These are phyloP conservation scores for Actinomortierella ambigua DNA, from an alignment of 371 early-diverging fungal genomes.

Conservation along the genomic window DNA sequence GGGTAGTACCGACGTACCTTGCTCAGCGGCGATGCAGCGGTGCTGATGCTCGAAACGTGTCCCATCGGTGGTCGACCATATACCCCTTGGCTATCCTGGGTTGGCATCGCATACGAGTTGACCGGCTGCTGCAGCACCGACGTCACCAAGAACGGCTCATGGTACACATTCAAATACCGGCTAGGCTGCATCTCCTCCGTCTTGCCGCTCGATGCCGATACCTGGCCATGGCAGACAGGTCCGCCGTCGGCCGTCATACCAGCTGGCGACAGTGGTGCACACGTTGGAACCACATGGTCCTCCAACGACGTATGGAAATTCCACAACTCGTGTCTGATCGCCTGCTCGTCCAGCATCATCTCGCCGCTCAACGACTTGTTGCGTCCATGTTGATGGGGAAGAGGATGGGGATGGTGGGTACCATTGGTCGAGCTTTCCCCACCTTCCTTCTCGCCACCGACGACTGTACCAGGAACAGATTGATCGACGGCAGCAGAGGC, in stretches of 20 bases:
- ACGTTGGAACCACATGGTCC: too few species aligned
- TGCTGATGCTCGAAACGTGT: background rate
- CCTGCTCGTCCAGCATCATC: constrained; percentile 31
- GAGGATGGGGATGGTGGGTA: too few species aligned
- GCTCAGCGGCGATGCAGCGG: constrained; percentile 26
- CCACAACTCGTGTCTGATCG: constrained; percentile 37
- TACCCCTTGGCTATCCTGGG: constrained; percentile 6
- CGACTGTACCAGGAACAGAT: too few species aligned
- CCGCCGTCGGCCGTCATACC: too few species aligned
- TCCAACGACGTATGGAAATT: constrained; percentile 23
- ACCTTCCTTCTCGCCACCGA: too few species aligned
- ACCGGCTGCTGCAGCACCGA: constrained; percentile 40
- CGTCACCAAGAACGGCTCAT: constrained; percentile 35
- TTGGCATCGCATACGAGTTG: constrained; percentile 35
- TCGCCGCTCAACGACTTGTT: constrained; percentile 16
- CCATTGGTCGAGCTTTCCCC: too few species aligned
- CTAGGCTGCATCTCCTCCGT: constrained; percentile 29
- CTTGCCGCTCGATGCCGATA: background rate
- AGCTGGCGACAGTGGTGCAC: too few species aligned
- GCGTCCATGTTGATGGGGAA: constrained; percentile 14
- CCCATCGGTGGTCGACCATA: too few species aligned
- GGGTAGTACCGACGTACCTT: constrained; percentile 41
- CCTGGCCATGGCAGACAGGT: too few species aligned
- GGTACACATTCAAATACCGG: constrained; percentile 39
- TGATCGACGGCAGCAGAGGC: too few species aligned